Base-by-base conservation (phyloP, 2,329 filamentous ascomycete species). In the Colletotrichum scovillei region DNA sequence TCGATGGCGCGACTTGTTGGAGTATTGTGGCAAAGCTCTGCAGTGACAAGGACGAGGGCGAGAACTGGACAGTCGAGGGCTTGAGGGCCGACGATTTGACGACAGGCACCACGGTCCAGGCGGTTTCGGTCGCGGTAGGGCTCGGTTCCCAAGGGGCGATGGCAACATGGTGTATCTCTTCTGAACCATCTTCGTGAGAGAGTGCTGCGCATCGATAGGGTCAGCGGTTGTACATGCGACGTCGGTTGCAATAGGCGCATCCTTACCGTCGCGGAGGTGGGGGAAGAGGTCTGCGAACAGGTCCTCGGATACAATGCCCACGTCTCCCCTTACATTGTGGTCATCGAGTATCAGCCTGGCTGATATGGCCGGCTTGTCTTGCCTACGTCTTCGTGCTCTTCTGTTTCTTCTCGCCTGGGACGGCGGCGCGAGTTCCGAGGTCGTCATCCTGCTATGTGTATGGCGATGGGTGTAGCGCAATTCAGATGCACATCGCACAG, bases 41-140 rank as follows among this genome's bases (percentile, higher is more conserved):
- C 1, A 97, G 89, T 63, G 90, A 92, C 72, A 89, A 88, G 66
- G 91, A 97, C 60, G 88, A 88, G 0, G 93, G 90, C 14, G 94
- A 93, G 77, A 96, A 93, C 74, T 95, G 92, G 52, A 98, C 88
- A 1, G 94, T 97, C 5, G 93, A 94, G 75, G 93, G 90, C 22
- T 94, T 89, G 56, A 95, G 87, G 11, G 89, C 88, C 56, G 90
- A 87, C 55, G 91, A 91, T 75, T 87, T 86, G 26, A 88, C 87
- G 72, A 97, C 90, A 1, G 96, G 94, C 42, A 98, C 89, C 63
- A 98, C 90, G 8, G 95, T 95, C 97, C 97, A 99, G 59, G 89
- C 88, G 22, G 91, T 89, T 71, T 91, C 90, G 79, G 93, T 87
- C 24, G 89, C 83, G 6, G 84, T 85, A 46, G 86, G 81, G 67